phyloP scores from a whole-genome alignment of 768 basidiomycete genomes.

The Pleurotus salmoneostramineus region DNA sequence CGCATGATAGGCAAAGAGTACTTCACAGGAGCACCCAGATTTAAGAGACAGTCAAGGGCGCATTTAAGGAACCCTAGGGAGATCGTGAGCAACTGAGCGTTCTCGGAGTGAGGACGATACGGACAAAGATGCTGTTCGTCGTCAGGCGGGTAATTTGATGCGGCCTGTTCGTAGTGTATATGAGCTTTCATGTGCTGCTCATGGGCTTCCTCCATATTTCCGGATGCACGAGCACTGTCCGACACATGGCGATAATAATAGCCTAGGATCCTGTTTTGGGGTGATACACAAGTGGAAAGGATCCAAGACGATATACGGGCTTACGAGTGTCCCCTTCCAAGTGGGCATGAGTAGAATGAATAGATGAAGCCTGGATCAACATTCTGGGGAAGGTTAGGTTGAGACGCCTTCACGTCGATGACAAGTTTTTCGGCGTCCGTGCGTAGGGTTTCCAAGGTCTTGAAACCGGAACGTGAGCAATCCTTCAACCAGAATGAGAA shows the following conservation, averaged over 20 bases:
- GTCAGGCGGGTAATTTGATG: conserved; percentile 27
- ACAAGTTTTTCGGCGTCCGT: conserved; percentile 26
- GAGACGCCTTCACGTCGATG: conserved; percentile 15
- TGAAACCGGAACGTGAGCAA: neutral
- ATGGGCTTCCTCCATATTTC: conserved; percentile 10
- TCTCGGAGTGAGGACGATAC: neutral
- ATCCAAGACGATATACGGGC: conserved; percentile 7
- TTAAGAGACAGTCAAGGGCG: conserved; percentile 27
- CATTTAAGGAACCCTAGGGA: conserved; percentile 20
- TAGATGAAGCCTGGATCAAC: conserved; percentile 24
- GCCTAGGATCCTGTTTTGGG: conserved; percentile 19
- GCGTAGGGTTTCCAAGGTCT: conserved; percentile 23
- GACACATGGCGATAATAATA: conserved; percentile 24
- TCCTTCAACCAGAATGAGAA: neutral
- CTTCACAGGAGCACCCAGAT: conserved; percentile 15
- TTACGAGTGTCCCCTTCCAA: conserved; percentile 32
- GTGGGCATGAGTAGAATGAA: conserved; percentile 34
- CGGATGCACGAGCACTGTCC: conserved; percentile 8
- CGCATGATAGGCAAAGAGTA: conserved; percentile 18
- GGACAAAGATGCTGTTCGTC: conserved; percentile 28
- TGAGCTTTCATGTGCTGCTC: conserved; percentile 18
- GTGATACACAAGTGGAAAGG: neutral
- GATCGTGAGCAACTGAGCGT: neutral
- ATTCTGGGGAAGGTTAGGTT: neutral
- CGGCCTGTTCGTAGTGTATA: conserved; percentile 27